phyloP scores from a whole-genome alignment of 23 red algal genomes.

The Porphyridium purpureum region DNA sequence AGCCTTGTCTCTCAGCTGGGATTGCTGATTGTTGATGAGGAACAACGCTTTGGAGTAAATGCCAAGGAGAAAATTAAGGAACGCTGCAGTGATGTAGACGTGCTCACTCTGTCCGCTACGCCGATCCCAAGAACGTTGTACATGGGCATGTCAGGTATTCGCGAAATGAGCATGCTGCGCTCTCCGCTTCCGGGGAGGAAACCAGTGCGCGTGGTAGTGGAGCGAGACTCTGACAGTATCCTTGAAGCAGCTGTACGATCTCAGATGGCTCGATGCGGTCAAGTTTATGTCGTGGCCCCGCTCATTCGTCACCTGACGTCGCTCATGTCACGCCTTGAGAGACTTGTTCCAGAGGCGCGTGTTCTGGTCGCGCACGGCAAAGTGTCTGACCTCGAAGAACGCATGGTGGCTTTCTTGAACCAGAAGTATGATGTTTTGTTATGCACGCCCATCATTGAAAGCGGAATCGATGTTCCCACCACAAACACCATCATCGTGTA shows the following conservation, averaged over 20 bases:
- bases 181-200: constrained; percentile 43
- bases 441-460: constrained; percentile 95
- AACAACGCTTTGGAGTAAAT: constrained; percentile 95
- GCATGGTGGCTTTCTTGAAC: constrained; percentile 51
- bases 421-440: constrained; percentile 60
- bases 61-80: constrained; percentile 84
- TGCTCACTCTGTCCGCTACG: constrained; percentile 68
- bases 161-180: constrained; percentile 60
- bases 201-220: constrained; percentile 47
- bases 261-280: constrained; percentile 59
- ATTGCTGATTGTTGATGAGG: constrained; percentile 84
- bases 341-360: constrained; percentile 28
- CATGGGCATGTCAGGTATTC: constrained; percentile 59
- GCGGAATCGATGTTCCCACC: constrained; percentile 84
- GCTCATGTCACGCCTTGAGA: no score
- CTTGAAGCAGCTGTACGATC: constrained; percentile 15
- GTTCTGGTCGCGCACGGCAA: constrained; percentile 67
- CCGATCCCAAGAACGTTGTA: constrained; percentile 95
- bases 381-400: constrained; percentile 37
- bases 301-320: constrained; percentile 60
- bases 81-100: constrained; percentile 36
- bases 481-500: constrained; percentile 84
- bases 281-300: constrained; percentile 86
- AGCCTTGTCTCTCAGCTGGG: constrained; percentile 42
- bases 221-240: neutral